phyloP scores from a whole-genome alignment of 2,329 filamentous ascomycete species.

The Xylogone sp. region DNA sequence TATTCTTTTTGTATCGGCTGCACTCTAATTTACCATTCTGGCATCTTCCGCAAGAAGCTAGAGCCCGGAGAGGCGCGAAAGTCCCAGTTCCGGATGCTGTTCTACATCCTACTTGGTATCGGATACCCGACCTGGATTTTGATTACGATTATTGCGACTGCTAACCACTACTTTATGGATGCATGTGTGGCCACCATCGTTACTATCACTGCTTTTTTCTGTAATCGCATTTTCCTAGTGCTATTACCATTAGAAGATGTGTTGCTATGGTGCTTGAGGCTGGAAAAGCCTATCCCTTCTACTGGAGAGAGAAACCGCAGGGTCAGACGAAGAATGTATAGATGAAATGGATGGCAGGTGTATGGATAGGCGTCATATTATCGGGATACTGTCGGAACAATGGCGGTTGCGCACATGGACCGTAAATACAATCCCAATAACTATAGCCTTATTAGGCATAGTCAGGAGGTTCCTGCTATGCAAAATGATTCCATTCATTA shows the following conservation, averaged over 20 bases:
- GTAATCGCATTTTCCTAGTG: conserved; percentile 45
- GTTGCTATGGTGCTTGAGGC: conserved; percentile 40
- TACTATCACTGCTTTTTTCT: conserved; percentile 39
- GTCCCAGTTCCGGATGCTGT: conserved; percentile 36
- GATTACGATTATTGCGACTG: conserved; percentile 47
- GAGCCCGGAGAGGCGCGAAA: conserved; percentile 40
- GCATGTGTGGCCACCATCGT: conserved; percentile 43
- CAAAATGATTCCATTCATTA: too few relatives aligned
- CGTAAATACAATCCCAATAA: too few relatives aligned
- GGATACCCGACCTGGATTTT: conserved; percentile 43
- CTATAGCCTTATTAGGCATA: too few relatives aligned
- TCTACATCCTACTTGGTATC: conserved; percentile 38
- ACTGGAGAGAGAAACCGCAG: conserved; percentile 33
- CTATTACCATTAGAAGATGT: conserved; percentile 47
- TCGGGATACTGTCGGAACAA: too few relatives aligned
- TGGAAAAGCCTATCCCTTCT: conserved; percentile 46
- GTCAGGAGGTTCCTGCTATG: too few relatives aligned
- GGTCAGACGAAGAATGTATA: neutral
- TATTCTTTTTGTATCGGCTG: conserved; percentile 50
- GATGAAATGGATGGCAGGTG: neutral
- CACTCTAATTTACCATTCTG: conserved; percentile 49
- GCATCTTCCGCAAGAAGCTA: conserved; percentile 32
- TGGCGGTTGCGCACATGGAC: too few relatives aligned
- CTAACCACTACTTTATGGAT: conserved; percentile 53
- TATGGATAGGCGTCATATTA: neutral